Percentiles rank a stretch among this genome's conserved stretches.
These are phyloP conservation scores for Penicillium coprophilum DNA, from an alignment of 495 filamentous ascomycete species.

Conservation along the genomic window DNA sequence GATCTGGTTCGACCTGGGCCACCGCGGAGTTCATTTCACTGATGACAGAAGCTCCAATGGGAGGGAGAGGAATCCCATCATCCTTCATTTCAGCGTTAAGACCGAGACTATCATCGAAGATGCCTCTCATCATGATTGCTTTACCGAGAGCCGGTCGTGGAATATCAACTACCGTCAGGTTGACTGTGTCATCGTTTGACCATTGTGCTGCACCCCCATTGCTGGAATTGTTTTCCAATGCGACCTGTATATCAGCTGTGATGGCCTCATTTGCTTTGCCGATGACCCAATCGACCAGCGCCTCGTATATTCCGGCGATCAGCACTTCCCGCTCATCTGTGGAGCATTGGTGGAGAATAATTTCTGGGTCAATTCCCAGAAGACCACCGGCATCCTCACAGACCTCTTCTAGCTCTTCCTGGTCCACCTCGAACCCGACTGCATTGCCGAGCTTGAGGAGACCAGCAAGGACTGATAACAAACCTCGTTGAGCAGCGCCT, in stretches of 20 bases:
- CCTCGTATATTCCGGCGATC: constrained; percentile 87
- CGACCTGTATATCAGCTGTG: constrained; percentile 65
- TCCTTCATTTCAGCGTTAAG: constrained; percentile 97
- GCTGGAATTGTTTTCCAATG: constrained; percentile 64
- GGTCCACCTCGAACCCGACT: constrained; percentile 78
- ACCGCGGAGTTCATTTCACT: constrained; percentile 84
- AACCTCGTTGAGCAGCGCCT: constrained; percentile 71
- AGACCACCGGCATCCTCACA: constrained; percentile 89
- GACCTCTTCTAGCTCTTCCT: constrained; percentile 78
- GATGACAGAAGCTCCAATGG: constrained; percentile 72
- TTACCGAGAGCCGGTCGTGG: constrained; percentile 78
- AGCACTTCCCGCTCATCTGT: constrained; percentile 80
- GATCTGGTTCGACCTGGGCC: constrained; percentile 72
- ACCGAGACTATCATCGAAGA: constrained; percentile 88
- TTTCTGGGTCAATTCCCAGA: constrained; percentile 81
- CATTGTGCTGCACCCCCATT: constrained; percentile 51
- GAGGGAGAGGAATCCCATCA: constrained; percentile 73
- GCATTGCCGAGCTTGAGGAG: constrained; percentile 91
- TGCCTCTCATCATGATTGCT: constrained; percentile 77
- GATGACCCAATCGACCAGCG: constrained; percentile 93
- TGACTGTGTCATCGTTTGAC: constrained; percentile 78
- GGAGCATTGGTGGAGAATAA: constrained; percentile 73
- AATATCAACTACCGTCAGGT: constrained; percentile 84
- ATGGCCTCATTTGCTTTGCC: constrained; percentile 88
- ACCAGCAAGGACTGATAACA: constrained; percentile 82